Conservation (phyloP, 495 filamentous ascomycete species). For the Penicillium simplicissimum region DNA sequence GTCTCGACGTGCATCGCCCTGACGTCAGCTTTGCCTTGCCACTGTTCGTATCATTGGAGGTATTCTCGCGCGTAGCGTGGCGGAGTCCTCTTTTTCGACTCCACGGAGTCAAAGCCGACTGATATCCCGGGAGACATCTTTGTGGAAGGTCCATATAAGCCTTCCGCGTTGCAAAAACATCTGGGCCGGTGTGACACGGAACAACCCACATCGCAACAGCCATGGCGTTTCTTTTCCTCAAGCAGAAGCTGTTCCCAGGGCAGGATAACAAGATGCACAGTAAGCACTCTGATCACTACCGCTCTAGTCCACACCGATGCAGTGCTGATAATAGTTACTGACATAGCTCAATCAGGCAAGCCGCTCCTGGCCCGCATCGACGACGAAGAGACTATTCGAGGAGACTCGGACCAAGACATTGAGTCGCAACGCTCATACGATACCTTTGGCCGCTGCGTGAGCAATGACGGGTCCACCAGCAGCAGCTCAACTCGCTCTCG, state of each 20-base stretch:
- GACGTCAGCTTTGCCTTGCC: slow-evolving; percentile 15
- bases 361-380: slow-evolving; percentile 36
- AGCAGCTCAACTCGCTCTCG: slow-evolving; percentile 37
- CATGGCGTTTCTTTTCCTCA: slow-evolving; percentile 48
- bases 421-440: slow-evolving; percentile 46
- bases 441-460: slow-evolving; percentile 39
- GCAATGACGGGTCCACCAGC: slow-evolving; percentile 30
- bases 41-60: background rate
- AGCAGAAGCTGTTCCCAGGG: slow-evolving; percentile 43
- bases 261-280: slow-evolving; percentile 20
- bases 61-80: background rate
- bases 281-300: slow-evolving; percentile 11
- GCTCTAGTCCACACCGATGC: background rate
- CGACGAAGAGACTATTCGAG: slow-evolving; percentile 34
- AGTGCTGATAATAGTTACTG: background rate
- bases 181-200: slow-evolving; percentile 2
- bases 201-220: background rate
- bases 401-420: slow-evolving; percentile 34
- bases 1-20: slow-evolving; percentile 2
- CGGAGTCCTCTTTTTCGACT: background rate
- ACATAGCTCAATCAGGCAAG: slow-evolving; percentile 29
- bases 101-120: background rate
- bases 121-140: background rate
- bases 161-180: background rate
- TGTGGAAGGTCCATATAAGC: background rate